These are phyloP conservation scores for Boletus insuetus DNA, from an alignment of 768 basidiomycete species.

Conservation along the genomic window DNA sequence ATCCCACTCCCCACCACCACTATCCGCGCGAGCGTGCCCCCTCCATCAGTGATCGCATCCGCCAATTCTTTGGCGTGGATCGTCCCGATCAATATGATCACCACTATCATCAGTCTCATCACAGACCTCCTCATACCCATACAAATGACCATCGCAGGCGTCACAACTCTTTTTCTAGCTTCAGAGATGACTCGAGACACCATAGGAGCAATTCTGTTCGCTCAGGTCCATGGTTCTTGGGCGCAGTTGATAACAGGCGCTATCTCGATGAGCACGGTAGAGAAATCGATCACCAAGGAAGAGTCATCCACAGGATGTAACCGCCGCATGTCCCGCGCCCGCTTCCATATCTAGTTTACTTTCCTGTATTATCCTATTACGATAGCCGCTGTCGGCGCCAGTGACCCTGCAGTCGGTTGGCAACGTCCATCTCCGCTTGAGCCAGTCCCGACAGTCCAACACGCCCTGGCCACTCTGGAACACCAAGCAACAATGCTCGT, in stretches of 20 bases:
- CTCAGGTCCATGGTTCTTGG: constrained; percentile 22
- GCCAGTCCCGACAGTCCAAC: constrained; percentile 32
- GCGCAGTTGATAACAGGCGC: constrained; percentile 14
- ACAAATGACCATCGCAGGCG: constrained; percentile 19
- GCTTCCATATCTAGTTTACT: constrained; percentile 6
- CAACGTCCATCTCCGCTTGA: constrained; percentile 63
- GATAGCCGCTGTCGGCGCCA: constrained; percentile 64
- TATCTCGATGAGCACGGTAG: constrained; percentile 27
- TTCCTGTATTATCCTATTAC: constrained; percentile 2
- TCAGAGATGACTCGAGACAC: constrained; percentile 15
- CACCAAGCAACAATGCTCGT: constrained; percentile 47
- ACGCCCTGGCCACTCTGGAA: constrained; percentile 13
- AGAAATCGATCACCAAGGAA: constrained; percentile 25
- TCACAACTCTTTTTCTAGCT: constrained; percentile 25
- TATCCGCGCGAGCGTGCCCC: constrained; percentile 16
- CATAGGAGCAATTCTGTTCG: constrained; percentile 19
- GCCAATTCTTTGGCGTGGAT: constrained; percentile 36
- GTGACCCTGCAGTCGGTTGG: constrained; percentile 51
- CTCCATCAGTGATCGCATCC: constrained; percentile 38
- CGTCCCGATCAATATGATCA: neutral
- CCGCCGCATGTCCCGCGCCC: no score
- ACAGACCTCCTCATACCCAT: neutral
- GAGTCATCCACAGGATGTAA: constrained; percentile 27
- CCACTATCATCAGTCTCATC: constrained; percentile 9
- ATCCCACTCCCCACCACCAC: constrained; percentile 8